Base-by-base conservation (phyloP, 2,329 filamentous ascomycete species). In the Xylariaceae sp. region DNA sequence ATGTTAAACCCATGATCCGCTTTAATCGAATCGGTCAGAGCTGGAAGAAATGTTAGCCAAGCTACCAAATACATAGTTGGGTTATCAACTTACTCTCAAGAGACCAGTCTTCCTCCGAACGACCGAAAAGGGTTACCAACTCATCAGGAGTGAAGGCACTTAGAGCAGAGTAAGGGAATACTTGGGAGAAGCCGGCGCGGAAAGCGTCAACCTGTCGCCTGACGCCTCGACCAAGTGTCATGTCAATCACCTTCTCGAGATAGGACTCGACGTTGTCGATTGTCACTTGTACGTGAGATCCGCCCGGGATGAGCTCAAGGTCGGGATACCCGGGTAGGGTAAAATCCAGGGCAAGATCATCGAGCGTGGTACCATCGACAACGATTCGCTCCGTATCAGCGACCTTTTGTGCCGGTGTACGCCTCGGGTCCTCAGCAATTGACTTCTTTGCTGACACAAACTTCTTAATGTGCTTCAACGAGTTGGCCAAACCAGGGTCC, bases 1-100 rank as follows among this genome's bases (percentile, higher is more conserved):
- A 99, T 94, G 65, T 97, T 99, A 76, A 89, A 99, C 6, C 94
- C 94, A 69, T 99, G 94, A 65, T 99, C 94, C 31, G 94, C 94
- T 75, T 99, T 99, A 75, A 99, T 92, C 0, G 92, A 96, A 68
- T 99, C 94, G 83, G 95, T 95, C 41, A 99, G 83, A 56, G 94
- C 89, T 94, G 57, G 43, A n/a, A 59, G 53, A 43, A 46, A 57
- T 31, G 59, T 63, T 55, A 66, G 48, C 55, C 42, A 61, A 66
- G 60, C 68, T 64, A 26, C 39, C 29, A 34, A 41, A 40, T 42
- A 11, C 1, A 6, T 6, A 2, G 47, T 42, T 2, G 1, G 12
- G 35, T 34, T 11, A 31, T 44, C 6, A 62, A 79, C 89, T 80
- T 82, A 94, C 89, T 99, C 70, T 97, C 92, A 61, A 99, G 85